Conservation (phyloP, 768 basidiomycete species). For the Mrakia frigida region DNA sequence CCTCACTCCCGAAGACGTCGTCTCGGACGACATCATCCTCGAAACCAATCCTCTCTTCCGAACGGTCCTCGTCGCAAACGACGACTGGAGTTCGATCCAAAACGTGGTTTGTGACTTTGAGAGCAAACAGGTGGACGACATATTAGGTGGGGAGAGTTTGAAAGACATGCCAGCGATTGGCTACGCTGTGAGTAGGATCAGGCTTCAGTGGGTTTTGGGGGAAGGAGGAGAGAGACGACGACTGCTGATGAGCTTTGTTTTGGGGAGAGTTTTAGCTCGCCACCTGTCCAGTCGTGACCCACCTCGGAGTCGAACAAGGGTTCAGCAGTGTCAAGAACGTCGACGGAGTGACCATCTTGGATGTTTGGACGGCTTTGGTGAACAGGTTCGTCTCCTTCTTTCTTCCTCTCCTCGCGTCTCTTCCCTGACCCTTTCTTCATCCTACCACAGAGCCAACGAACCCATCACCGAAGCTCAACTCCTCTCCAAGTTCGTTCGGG, state of each 20-base stretch:
- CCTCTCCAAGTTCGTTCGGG: not conserved
- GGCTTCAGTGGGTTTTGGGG: too few relatives aligned
- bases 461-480: not conserved
- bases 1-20: too few relatives aligned
- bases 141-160: not conserved
- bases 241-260: too few relatives aligned
- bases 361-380: not conserved
- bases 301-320: slow-evolving; percentile 4
- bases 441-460: not conserved
- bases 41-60: not conserved
- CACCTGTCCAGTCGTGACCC: not conserved
- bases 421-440: not conserved
- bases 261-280: too few relatives aligned
- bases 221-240: too few relatives aligned
- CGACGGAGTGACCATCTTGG: not conserved
- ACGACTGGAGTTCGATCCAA: not conserved
- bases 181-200: not conserved
- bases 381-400: not conserved
- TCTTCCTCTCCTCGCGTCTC: too few relatives aligned
- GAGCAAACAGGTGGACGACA: too few relatives aligned
- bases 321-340: not conserved
- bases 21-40: not conserved
- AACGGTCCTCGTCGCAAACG: not conserved
- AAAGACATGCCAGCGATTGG: not conserved
- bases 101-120: not conserved